Evolutionary conservation across 108 stramenopile species (phyloP).

Genomic region (Cyclotella choctawhatcheeana): DNA sequence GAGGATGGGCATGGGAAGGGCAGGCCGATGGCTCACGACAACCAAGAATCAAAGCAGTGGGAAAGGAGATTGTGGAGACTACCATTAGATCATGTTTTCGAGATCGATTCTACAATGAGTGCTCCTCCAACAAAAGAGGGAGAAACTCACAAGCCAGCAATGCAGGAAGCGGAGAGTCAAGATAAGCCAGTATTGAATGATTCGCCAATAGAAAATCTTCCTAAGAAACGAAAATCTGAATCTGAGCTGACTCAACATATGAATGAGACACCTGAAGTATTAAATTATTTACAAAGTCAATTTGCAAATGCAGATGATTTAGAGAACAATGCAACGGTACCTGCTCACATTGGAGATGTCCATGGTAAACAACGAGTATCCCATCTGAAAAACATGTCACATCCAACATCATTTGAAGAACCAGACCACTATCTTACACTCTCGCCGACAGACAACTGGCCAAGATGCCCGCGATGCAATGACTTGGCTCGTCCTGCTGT

Average conservation of each 20-base stretch:
- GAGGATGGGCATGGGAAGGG: background rate
- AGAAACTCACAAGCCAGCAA: background rate
- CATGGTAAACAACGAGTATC: slow-evolving; percentile 24
- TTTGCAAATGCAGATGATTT: slow-evolving; percentile 5
- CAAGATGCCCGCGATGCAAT: slow-evolving; percentile 47
- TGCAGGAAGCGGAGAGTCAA: background rate
- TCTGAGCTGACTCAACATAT: too few relatives aligned
- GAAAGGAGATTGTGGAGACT: slow-evolving; percentile 37
- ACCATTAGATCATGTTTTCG: slow-evolving; percentile 28
- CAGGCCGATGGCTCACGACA: too few relatives aligned
- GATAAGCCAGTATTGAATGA: background rate
- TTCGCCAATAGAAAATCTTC: background rate
- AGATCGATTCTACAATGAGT: slow-evolving; percentile 16
- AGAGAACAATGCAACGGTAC: background rate
- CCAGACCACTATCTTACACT: slow-evolving; percentile 22
- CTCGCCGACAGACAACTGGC: slow-evolving; percentile 27
- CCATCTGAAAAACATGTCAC: slow-evolving; percentile 17
- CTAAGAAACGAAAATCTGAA: slow-evolving; percentile 11
- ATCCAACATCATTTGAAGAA: slow-evolving; percentile 10
- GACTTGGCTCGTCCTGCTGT: slow-evolving; percentile 43
- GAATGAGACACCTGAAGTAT: slow-evolving; percentile 7
- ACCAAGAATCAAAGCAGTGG: slow-evolving; percentile 18
- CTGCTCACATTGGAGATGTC: slow-evolving; percentile 42
- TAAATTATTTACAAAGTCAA: background rate
- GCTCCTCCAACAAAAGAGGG: slow-evolving; percentile 21